A percentile compares a stretch with the other conserved stretches of the same genome.
phyloP scores from a whole-genome alignment of 148 eudicot genomes.

The Hydrangea macrophylla region DNA sequence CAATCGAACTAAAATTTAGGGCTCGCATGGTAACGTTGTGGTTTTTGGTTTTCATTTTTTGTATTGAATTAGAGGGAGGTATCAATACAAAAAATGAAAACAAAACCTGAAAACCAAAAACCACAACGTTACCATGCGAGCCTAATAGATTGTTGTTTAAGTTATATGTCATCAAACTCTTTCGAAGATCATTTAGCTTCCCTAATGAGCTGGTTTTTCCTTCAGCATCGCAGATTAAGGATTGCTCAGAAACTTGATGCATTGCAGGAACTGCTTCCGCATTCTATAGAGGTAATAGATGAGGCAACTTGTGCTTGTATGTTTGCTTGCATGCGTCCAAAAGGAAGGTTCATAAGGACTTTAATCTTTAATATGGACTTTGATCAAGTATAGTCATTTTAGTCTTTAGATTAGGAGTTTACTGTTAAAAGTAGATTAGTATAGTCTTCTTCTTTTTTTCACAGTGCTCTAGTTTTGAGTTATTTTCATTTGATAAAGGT shows the following conservation, averaged over 20 bases:
- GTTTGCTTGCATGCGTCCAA: not conserved
- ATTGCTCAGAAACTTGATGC: constrained; percentile 32
- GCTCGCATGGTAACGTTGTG: too few species aligned
- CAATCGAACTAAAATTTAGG: not conserved
- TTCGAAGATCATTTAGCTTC: not conserved
- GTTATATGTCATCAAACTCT: not conserved
- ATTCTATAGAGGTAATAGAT: constrained; percentile 28
- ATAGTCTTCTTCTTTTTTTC: not conserved
- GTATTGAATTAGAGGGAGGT: too few species aligned
- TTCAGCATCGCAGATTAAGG: constrained; percentile 37
- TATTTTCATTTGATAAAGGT: not conserved
- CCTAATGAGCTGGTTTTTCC: constrained; percentile 7
- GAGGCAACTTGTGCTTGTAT: not conserved
- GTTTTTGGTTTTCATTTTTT: too few species aligned
- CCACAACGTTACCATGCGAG: too few species aligned
- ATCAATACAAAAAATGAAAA: too few species aligned
- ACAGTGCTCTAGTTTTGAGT: not conserved
- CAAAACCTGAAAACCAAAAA: too few species aligned
- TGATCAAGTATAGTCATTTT: not conserved
- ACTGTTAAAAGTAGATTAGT: not conserved
- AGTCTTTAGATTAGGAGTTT: not conserved
- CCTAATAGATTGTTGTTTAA: not conserved
- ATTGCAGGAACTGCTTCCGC: constrained; percentile 38
- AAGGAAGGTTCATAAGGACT: not conserved
- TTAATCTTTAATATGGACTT: not conserved